These are phyloP conservation scores for Exophiala sp. DNA, from an alignment of 2,329 filamentous ascomycete genomes.

Conservation along the genomic window DNA sequence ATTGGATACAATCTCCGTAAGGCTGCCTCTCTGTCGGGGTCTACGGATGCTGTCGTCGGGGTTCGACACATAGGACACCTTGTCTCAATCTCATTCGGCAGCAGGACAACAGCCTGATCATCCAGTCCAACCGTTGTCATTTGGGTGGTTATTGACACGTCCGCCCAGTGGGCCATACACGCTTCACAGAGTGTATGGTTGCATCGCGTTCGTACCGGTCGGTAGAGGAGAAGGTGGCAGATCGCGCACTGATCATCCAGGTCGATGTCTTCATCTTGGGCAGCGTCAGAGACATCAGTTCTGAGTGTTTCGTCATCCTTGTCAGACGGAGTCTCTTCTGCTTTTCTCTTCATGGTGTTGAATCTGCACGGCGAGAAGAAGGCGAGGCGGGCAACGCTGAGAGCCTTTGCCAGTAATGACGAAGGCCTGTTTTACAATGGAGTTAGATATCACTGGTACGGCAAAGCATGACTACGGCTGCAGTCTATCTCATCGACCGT, in stretches of 20 bases:
- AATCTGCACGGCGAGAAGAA: no score
- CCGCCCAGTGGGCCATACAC: constrained; percentile 27
- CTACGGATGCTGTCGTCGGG: constrained; percentile 14
- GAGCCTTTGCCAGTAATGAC: no score
- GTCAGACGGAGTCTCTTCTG: neutral
- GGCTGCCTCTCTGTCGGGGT: constrained; percentile 8
- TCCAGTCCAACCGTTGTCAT: constrained; percentile 23
- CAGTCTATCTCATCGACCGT: neutral
- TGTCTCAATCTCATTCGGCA: constrained; percentile 24
- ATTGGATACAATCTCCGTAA: constrained; percentile 18
- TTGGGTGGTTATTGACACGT: constrained; percentile 25
- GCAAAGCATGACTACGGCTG: neutral
- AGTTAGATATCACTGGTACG: neutral
- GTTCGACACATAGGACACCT: constrained; percentile 28
- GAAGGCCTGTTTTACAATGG: no score
- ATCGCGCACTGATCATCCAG: constrained; percentile 26
- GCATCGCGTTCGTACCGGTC: constrained; percentile 24
- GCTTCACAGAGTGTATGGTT: constrained; percentile 25
- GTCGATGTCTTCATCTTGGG: constrained; percentile 12
- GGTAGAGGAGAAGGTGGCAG: constrained; percentile 24
- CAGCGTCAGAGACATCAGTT: neutral
- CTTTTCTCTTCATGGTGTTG: constrained; percentile 1
- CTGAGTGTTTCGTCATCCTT: neutral
- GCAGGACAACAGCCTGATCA: constrained; percentile 16
- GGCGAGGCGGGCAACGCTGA: no score